Conservation (phyloP, 1,284 basidiomycete species). For the Trichosporon sp. region DNA sequence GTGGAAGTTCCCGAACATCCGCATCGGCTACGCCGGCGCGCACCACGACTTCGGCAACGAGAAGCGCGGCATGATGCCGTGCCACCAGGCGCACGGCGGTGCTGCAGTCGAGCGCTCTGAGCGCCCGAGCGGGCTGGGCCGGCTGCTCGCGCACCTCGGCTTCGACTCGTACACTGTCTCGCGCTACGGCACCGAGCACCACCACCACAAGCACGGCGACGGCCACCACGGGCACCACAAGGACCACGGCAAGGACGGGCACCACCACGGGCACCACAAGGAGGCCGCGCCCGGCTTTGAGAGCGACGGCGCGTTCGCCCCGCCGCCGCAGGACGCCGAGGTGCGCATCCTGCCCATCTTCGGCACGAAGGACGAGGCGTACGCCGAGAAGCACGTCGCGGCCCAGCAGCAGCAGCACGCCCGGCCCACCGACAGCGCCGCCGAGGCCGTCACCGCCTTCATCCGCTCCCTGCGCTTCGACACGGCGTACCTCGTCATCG, state of each 20-base stretch:
- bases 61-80: conserved; percentile 1
- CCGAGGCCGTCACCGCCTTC: background rate
- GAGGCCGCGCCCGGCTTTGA: conserved; percentile 1
- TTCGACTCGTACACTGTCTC: conserved; percentile 1
- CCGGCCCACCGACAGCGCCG: background rate
- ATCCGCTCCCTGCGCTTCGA: background rate
- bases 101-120: background rate
- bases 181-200: background rate
- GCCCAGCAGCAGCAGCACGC: background rate
- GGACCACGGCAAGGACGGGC: conserved; percentile 1
- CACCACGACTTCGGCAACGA: background rate
- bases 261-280: conserved; percentile 4
- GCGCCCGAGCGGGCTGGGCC: background rate
- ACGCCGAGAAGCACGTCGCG: background rate
- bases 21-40: background rate
- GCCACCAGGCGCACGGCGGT: background rate
- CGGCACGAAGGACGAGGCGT: conserved; percentile 5
- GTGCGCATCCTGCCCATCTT: conserved; percentile 10
- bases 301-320: conserved; percentile 5
- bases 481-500: background rate
- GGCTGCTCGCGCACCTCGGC: background rate
- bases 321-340: conserved; percentile 3
- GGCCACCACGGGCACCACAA: conserved; percentile 6
- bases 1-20: conserved; percentile 3
- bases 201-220: conserved; percentile 8